Base-by-base conservation (phyloP, 805 yeast genomes). In the Kurtzmaniella fragi region DNA sequence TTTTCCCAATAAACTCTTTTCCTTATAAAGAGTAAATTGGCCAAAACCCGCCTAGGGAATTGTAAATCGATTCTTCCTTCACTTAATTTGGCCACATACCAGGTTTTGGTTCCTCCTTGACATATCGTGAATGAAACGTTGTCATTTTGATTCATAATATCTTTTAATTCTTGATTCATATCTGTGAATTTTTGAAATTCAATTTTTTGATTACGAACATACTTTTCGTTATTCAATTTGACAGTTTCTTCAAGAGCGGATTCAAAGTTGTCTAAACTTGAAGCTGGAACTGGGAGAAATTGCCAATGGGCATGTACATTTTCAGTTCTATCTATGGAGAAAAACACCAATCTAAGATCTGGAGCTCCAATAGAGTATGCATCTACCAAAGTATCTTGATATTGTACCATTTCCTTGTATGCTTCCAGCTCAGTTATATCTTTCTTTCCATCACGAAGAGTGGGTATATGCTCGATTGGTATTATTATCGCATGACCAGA, bases 401-500 rank as follows among this genome's bases (percentile, higher is more conserved):
- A 82, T 23, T 61, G 49, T 2, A 52, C 37, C 2, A 78, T 59
- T 45, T 84, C 93, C 30, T 47, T 34, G 34, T 43, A 45, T 3
- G 53, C 40, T 2, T 67, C 61, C 2, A 69, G 53, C 5, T 64
- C 50, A 14, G 36, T 33, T 11, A 56, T 45, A 3, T 65, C 52
- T 7, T 52, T 45, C 49, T 49, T 47, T 53, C 47, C 28, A 49
- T 41, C 35, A 42, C 49, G 38, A 9, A 49, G 34, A 53, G 57
- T 39, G 0, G 95, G 73, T 7, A 68, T 65, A 55, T 89, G 97
- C 15, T 81, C 78, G 14, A 90, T 75, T 0, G 96, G 95, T 10
- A 88, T 77, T 7, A 90, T 70, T 32, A 89, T 65, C 16, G 86
- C 85, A 64, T 89, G 96, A 0, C 95, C 96, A 0, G 95, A 77